Conservation (phyloP, 1,139 yeast genomes). For the Magnusiomyces tetraspermus region DNA sequence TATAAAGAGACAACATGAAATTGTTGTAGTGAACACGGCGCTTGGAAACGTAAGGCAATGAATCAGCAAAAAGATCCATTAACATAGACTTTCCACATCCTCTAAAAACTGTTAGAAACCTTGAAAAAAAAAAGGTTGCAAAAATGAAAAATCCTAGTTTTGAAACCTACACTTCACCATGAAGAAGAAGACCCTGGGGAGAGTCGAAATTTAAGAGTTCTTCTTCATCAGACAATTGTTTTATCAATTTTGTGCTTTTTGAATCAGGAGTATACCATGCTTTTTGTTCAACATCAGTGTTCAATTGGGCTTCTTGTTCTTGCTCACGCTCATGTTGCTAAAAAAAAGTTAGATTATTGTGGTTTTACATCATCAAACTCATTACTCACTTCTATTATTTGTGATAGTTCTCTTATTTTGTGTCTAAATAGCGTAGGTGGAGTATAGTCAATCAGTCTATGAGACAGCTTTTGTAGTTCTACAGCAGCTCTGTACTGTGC, state of each 20-base stretch:
- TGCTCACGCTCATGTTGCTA: constrained; percentile 12
- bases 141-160: too few species aligned
- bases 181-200: constrained; percentile 49
- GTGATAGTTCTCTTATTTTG: constrained; percentile 30
- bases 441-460: constrained; percentile 48
- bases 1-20: constrained; percentile 59
- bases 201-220: constrained; percentile 46
- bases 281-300: constrained; percentile 8
- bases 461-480: constrained; percentile 53
- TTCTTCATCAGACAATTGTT: constrained; percentile 53
- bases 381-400: constrained; percentile 19
- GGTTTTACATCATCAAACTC: neutral
- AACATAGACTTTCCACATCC: constrained; percentile 72
- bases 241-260: constrained; percentile 34
- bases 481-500: constrained; percentile 54
- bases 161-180: neutral
- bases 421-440: constrained; percentile 48
- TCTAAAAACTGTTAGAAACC: neutral
- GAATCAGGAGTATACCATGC: constrained; percentile 23
- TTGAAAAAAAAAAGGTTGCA: too few species aligned
- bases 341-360: neutral
- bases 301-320: constrained; percentile 12
- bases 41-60: constrained; percentile 55
- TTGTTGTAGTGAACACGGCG: constrained; percentile 65
- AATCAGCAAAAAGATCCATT: constrained; percentile 60